Percentiles rank a stretch among this genome's conserved stretches.
phyloP scores from a whole-genome alignment of 495 filamentous ascomycete species.

The Aspergillus panamensis region DNA sequence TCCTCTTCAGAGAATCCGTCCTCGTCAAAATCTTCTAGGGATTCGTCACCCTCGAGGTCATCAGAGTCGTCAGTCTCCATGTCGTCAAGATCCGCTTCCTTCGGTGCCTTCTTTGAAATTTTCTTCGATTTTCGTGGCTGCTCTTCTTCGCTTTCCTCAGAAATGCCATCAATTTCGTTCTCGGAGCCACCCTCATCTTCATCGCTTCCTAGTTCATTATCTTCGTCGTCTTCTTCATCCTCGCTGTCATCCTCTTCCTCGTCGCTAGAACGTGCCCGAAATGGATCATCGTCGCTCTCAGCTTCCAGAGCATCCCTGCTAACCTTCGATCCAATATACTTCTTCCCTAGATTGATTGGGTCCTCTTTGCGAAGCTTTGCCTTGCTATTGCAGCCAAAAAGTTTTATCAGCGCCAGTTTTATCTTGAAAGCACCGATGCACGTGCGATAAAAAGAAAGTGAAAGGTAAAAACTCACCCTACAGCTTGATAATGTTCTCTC shows the following conservation, averaged over 20 bases:
- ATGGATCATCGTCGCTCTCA: slow-evolving; percentile 47
- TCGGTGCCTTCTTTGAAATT: slow-evolving; percentile 37
- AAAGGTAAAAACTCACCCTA: slow-evolving; percentile 58
- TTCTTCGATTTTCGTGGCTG: slow-evolving; percentile 34
- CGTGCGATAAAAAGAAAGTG: not conserved
- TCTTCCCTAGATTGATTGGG: slow-evolving; percentile 58
- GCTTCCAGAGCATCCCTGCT: slow-evolving; percentile 64
- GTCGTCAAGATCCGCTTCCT: slow-evolving; percentile 19
- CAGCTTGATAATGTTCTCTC: slow-evolving; percentile 80
- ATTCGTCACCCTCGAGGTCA: slow-evolving; percentile 20
- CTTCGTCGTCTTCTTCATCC: too few species aligned
- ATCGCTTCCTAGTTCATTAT: too few species aligned
- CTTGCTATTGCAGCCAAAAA: slow-evolving; percentile 51
- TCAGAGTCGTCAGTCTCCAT: slow-evolving; percentile 24
- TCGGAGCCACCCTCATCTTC: slow-evolving; percentile 40
- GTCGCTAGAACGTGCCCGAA: slow-evolving; percentile 32
- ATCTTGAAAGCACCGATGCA: too few species aligned
- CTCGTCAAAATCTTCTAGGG: slow-evolving; percentile 20
- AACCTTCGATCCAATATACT: slow-evolving; percentile 78
- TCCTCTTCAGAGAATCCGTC: slow-evolving; percentile 22
- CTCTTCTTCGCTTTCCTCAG: slow-evolving; percentile 24
- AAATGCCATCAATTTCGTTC: slow-evolving; percentile 40
- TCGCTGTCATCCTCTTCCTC: slow-evolving; percentile 25
- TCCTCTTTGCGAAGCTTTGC: slow-evolving; percentile 78
- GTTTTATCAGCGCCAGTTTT: not conserved